Base-by-base conservation (phyloP, 1,284 basidiomycete genomes). In the Apiotrichum domesticum region DNA sequence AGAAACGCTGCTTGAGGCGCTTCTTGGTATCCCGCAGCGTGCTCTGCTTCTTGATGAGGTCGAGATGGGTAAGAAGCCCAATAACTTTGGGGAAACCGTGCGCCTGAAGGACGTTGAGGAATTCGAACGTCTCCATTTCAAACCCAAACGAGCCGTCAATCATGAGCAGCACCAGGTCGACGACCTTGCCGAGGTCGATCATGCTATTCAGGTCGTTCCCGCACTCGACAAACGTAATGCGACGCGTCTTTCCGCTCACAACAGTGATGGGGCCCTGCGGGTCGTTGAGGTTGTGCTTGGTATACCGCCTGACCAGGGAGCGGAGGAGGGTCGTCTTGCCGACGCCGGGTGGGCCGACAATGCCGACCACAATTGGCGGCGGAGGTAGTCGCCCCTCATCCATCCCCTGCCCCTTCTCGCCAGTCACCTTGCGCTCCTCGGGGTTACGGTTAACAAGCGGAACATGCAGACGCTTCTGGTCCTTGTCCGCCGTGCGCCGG, bases 61-160 rank as follows among this genome's bases (percentile, higher is more conserved):
- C 96, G 46, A 98, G 84, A 74, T 99, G 96, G 29, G 93, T 90
- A 45, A 99, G 85, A 54, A 99, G 80, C 58, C 95, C 95, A 61
- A 99, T 93, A 68, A 98, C 90, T 80, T 98, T 98, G 3, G 96
- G 96, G 74, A 98, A 95, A 40, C 96, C 96, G 70, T 99, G 96
- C 0, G 91, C 84, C 78, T 97, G 94, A 34, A 99, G 85, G 62
- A 98, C 86, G 66, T 98, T 98, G 59, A 99, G 85, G 63, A 98
- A 98, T 77, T 99, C 95, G 71, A 99, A 98, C 0, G 92, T 95
- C 86, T 98, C 96, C 96, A 98, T 98, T 78, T 99, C 95, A 67
- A 98, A 96, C 1, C 95, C 95, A 75, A 95, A 98, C 43, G 89
- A 93, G 3, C 90, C 95, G 70, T 99, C 96, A 66, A 98, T 89